Base-by-base conservation (phyloP, 1,139 yeast genomes). In the Blastobotrys raffinosifermentans region DNA sequence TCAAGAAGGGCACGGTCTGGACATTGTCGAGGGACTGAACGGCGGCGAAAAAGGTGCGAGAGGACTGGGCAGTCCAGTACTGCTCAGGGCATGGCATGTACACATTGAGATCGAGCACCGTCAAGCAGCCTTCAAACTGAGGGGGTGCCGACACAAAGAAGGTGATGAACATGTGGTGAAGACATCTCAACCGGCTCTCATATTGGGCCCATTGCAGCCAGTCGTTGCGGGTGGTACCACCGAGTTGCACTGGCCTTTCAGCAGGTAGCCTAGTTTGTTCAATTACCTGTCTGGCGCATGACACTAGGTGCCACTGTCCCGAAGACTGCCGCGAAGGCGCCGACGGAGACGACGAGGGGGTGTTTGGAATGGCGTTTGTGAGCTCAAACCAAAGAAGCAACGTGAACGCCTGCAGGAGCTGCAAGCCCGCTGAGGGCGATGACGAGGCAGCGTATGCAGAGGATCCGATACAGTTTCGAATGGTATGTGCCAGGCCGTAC, bases 131-230 rank as follows among this genome's bases (percentile, higher is more conserved):
- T 37, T 44, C 25, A 46, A 32, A 20, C 23, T 31, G 32, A 48
- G 43, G 21, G 47, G 39, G 30, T 9, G 49, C 50, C 31, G 47
- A 43, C 32, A 54, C 61, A 36, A 51, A 46, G 39, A 52, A 54
- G 9, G 52, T 38, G 3, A 58, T 48, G 38, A 53, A 49, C n/a
- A n/a, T n/a, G n/a, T n/a, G n/a, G 40, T 49, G 53, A 4, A 48
- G 45, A 2, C 57, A 40, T 14, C 64, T 54, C 37, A 57, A 57
- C 32, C 52, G 43, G 13, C 55, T 38, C 38, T 61, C 66, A 32
- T 53, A 48, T 11, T 44, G 35, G 14, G 53, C 47, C 65, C 66
- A 61, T 26, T 57, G 59, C 21, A 40, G 45, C 65, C 66, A 61
- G 26, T 15, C 11, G 34, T 8, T 22, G 26, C n/a, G 11, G 11